Evolutionary conservation across 257 asterid species (phyloP), one percentile per base, ranked within the genome.

Genomic region (Plantago elongata): DNA sequence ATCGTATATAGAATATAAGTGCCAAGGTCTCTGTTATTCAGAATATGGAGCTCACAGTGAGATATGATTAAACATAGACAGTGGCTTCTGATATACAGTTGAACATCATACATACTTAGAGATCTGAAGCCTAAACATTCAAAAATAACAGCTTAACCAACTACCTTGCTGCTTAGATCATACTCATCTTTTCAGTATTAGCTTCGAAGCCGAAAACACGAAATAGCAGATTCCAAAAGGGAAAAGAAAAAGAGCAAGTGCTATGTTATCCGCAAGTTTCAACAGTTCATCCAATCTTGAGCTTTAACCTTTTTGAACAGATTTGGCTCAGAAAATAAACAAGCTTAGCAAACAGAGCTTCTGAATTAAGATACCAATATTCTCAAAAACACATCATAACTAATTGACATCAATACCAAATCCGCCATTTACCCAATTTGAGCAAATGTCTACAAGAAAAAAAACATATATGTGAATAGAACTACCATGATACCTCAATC

Each of bases 141-240:
- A 14, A 22, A 37, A 54, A n/a, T n/a, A 54, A 11, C 59, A 54
- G 59, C 59, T 54, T 30, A 38, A 52, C 57, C 11, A 52, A 52
- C 38, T 7, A 7, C 17, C 14, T 52, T 12, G 43, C 57, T 18
- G 57, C 57, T 17, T 16, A n/a, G 40, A 34, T 34, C 40, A 34
- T 34, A 34, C 3, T 5, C 29, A 16, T 17, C 30, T 22, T 9
- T 37, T 52, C 13, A 14, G 13, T 37, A 10, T 52, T 3, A 7
- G 4, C 13, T 37, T 52, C 22, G 58, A 49, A 52, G n/a, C 13
- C 3, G 0, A 34, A 22, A 22, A 34, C 8, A 34, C 40, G 4
- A 34, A 34, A 34, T 34, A 34, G 4, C 40, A 34, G 40, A 34
- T 34, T 34, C 40, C 4, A 34, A 34, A 34, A 34, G 40, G 40